Conservation (phyloP, 768 basidiomycete genomes). For the Nevesoporus exiguus region DNA sequence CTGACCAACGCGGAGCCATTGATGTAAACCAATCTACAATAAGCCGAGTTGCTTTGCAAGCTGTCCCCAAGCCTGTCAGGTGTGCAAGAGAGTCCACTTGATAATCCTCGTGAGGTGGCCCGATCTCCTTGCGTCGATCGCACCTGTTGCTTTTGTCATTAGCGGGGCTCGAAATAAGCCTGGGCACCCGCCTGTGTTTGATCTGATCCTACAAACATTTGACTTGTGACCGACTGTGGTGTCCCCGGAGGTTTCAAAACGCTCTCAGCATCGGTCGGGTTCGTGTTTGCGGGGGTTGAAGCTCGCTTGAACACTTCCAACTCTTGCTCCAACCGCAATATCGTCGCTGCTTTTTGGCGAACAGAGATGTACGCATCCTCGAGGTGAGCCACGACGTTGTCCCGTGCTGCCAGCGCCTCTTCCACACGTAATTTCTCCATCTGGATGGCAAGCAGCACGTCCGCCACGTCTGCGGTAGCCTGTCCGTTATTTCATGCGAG, state of each 20-base stretch:
- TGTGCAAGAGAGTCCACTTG: conserved; percentile 10
- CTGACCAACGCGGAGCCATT: conserved; percentile 6
- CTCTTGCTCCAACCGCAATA: conserved; percentile 47
- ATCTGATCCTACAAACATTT: not conserved
- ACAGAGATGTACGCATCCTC: conserved; percentile 57
- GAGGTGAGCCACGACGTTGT: conserved; percentile 56
- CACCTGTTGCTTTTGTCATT: not conserved
- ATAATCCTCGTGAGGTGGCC: not conserved
- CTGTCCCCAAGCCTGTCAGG: conserved; percentile 22
- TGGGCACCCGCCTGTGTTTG: conserved; percentile 4
- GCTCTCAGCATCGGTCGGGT: not conserved
- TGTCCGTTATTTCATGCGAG: not conserved
- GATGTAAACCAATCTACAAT: conserved; percentile 15
- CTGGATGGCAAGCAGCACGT: conserved; percentile 54
- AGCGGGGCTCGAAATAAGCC: not conserved
- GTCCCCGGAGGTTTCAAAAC: not conserved
- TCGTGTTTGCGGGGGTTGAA: conserved; percentile 21
- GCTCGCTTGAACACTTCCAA: conserved; percentile 28
- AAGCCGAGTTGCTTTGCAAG: conserved; percentile 29
- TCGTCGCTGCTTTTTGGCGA: conserved; percentile 53
- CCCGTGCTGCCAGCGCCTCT: conserved; percentile 62
- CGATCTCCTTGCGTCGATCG: not conserved
- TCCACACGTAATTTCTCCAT: conserved; percentile 48
- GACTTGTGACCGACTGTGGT: not conserved
- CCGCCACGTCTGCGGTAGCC: conserved; percentile 29